phyloP scores from a whole-genome alignment of 257 asterid genomes.

The Parsonsia alboflavescens region DNA sequence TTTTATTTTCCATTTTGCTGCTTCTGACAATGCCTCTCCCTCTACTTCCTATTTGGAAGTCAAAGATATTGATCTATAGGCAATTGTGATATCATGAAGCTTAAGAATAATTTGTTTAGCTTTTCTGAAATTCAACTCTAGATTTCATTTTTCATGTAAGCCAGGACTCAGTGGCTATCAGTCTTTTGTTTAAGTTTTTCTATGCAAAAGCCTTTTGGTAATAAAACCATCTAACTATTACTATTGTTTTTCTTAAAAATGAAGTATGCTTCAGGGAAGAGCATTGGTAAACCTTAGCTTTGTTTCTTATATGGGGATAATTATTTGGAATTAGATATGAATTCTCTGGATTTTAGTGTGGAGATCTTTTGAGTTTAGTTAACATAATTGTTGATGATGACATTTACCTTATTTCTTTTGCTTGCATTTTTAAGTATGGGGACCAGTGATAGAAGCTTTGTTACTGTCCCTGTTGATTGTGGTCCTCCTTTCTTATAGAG shows the following conservation, averaged over 20 bases:
- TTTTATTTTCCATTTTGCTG: not conserved
- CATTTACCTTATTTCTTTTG: not conserved
- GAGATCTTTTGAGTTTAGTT: not conserved
- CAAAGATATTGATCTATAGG: not conserved
- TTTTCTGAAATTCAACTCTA: not conserved
- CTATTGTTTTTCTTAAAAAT: not conserved
- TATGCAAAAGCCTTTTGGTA: not conserved
- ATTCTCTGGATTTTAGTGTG: too few species aligned
- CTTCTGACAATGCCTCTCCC: not conserved
- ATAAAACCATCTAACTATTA: not conserved
- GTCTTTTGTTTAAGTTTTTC: too few species aligned
- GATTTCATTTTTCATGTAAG: not conserved
- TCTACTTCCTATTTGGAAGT: not conserved
- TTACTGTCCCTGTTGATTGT: not conserved
- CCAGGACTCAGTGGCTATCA: not conserved
- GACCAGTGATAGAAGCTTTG: not conserved
- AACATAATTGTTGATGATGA: not conserved
- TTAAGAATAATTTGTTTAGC: not conserved
- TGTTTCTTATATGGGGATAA: too few species aligned
- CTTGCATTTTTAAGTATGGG: not conserved
- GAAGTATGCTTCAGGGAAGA: too few species aligned
- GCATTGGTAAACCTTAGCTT: too few species aligned
- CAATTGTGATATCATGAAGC: not conserved
- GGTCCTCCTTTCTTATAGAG: not conserved
- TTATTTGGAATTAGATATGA: too few species aligned